Conservation (phyloP, 2,329 filamentous ascomycete genomes). For the Sclerotinia subarctica region DNA sequence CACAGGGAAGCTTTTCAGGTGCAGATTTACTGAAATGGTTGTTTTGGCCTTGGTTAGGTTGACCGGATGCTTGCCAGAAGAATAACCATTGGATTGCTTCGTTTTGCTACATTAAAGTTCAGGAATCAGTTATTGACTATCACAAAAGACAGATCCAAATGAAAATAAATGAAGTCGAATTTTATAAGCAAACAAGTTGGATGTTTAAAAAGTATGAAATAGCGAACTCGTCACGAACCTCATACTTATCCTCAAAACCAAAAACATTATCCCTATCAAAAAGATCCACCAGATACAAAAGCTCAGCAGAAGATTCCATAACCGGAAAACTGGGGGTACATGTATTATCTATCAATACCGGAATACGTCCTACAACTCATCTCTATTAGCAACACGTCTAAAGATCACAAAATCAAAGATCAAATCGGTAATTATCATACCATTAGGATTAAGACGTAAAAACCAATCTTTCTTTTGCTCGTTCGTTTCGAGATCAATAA, state of each 20-base stretch:
- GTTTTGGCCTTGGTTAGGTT: not conserved
- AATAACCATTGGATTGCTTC: not conserved
- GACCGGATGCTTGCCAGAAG: not conserved
- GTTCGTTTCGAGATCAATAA: not conserved
- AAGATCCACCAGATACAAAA: not conserved
- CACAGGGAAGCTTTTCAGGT: not conserved
- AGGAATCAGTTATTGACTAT: too few species aligned
- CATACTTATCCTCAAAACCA: not conserved
- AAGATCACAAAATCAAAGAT: not conserved
- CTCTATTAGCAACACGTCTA: not conserved
- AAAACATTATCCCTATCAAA: not conserved
- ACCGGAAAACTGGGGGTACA: not conserved
- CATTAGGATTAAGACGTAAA: not conserved
- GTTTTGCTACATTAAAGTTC: not conserved
- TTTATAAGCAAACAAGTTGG: too few species aligned
- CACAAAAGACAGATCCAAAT: too few species aligned
- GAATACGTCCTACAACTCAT: not conserved
- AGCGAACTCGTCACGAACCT: not conserved
- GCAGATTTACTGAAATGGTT: not conserved
- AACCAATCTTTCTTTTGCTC: conserved; percentile 1
- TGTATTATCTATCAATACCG: not conserved
- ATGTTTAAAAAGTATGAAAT: too few species aligned
- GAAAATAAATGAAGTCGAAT: too few species aligned
- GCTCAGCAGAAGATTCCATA: not conserved
- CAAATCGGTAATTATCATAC: not conserved